These are phyloP conservation scores for Rhizodiscina lignyota DNA, from an alignment of 495 filamentous ascomycete species.

Conservation along the genomic window DNA sequence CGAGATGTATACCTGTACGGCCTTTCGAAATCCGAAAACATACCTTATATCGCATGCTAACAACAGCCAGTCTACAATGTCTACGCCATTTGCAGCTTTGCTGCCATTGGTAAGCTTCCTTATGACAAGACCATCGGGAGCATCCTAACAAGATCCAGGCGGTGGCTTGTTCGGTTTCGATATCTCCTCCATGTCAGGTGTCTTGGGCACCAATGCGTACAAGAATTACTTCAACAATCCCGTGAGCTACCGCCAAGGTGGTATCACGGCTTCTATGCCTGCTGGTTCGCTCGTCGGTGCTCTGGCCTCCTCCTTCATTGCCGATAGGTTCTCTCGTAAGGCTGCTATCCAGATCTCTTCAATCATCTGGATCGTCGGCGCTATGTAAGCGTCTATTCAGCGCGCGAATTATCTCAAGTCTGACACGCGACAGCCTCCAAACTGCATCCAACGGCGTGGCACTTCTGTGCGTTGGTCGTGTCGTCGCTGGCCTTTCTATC, in stretches of 20 bases:
- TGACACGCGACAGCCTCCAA: conserved; percentile 27
- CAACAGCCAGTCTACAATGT: conserved; percentile 30
- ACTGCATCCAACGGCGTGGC: conserved; percentile 40
- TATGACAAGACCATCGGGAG: no score
- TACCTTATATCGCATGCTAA: no score
- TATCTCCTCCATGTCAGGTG: conserved; percentile 53
- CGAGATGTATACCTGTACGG: no score
- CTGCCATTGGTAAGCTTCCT: conserved; percentile 42
- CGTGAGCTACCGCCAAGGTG: conserved; percentile 36
- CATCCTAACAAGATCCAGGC: conserved; percentile 22
- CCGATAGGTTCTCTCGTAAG: conserved; percentile 51
- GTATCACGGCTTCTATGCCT: conserved; percentile 55
- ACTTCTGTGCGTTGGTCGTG: conserved; percentile 51
- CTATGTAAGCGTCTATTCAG: conserved; percentile 27
- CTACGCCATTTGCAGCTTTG: conserved; percentile 46
- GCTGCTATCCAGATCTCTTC: conserved; percentile 52
- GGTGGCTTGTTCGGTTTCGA: conserved; percentile 60
- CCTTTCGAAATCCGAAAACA: no score
- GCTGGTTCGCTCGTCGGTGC: conserved; percentile 61
- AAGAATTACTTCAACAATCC: conserved; percentile 41
- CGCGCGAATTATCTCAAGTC: background rate
- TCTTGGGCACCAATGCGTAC: conserved; percentile 44
- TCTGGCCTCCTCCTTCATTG: conserved; percentile 45
- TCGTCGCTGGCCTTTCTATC: conserved; percentile 55
- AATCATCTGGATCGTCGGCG: conserved; percentile 55